Evolutionary conservation across 345 rosid species (phyloP), one percentile per base, ranked within the genome.

Genomic region (Salix udensis): DNA sequence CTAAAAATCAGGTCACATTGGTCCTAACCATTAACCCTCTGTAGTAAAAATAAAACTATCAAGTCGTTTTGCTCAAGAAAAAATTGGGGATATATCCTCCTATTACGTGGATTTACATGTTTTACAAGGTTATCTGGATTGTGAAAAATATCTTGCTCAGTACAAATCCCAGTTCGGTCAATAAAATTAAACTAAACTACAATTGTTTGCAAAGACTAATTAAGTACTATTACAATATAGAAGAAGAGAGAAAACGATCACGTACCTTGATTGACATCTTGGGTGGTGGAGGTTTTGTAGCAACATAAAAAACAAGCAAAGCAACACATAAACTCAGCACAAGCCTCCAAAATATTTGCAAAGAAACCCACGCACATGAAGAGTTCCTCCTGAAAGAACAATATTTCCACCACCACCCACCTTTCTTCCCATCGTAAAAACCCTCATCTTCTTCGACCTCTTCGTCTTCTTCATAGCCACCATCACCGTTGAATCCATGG

Each of bases 271-370:
- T 34, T n/a, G 91, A 90, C 14, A 92, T 60, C 39, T 79, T 65
- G 18, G 98, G 98, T 24, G 84, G 84, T 26, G 98, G 92, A 39
- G 98, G 98, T 65, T 92, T 91, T 16, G 96, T 88, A n/a, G 91
- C 89, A 61, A 88, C 60, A 83, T 89, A 94, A 85, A 91, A 94
- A 12, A 94, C 91, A 12, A 94, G 93, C 88, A 94, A 82, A 31
- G 94, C 94, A 65, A 89, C 75, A 34, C 85, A 89, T 77, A 92
- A 80, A 83, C 98, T 92, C 70, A 92, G 48, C 65, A 88, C 15
- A 50, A 94, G 77, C 81, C 98, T 91, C 97, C 98, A 94, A 73
- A 72, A 19, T 64, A 92, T 73, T 86, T 92, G 98, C 74, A 89
- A 52, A 67, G 74, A 81, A 52, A 91, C 78, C 98, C 97, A 92